A percentile compares a stretch with the other conserved stretches of the same genome.
Evolutionary conservation across 805 yeast genomes (phyloP).

Genomic region (Kregervanrija pseudodelftensis): DNA sequence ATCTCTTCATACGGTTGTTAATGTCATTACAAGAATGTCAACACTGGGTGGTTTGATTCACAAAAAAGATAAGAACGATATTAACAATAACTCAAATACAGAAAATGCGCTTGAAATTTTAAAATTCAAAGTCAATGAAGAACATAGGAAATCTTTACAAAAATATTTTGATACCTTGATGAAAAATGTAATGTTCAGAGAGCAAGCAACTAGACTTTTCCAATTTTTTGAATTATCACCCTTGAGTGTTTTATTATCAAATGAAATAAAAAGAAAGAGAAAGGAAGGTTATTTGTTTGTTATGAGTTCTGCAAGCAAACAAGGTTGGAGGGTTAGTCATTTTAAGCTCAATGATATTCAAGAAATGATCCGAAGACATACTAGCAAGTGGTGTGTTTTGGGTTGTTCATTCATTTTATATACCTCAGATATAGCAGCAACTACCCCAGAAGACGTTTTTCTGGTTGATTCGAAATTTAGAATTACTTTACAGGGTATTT

Average conservation of each 20-base stretch:
- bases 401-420: constrained; percentile 79
- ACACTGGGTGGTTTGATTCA: too few relatives aligned
- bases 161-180: constrained; percentile 60
- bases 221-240: constrained; percentile 90
- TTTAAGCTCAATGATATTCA: constrained; percentile 68
- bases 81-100: constrained; percentile 4
- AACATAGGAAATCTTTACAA: constrained; percentile 45
- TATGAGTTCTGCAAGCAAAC: constrained; percentile 75
- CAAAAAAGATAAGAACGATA: too few relatives aligned
- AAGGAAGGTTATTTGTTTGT: constrained; percentile 83
- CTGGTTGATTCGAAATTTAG: constrained; percentile 74
- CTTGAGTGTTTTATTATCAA: constrained; percentile 71
- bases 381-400: constrained; percentile 86
- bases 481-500: constrained; percentile 41
- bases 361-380: constrained; percentile 86
- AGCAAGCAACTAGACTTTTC: constrained; percentile 77
- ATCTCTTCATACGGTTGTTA: background rate
- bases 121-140: constrained; percentile 15
- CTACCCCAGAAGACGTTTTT: constrained; percentile 87
- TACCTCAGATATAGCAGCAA: constrained; percentile 78
- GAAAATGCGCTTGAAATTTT: too few relatives aligned
- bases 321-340: constrained; percentile 96
- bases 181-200: constrained; percentile 52
- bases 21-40: background rate
- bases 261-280: constrained; percentile 76